Conservation (phyloP, 495 filamentous ascomycete genomes). For the Talaromyces trachyspermus region DNA sequence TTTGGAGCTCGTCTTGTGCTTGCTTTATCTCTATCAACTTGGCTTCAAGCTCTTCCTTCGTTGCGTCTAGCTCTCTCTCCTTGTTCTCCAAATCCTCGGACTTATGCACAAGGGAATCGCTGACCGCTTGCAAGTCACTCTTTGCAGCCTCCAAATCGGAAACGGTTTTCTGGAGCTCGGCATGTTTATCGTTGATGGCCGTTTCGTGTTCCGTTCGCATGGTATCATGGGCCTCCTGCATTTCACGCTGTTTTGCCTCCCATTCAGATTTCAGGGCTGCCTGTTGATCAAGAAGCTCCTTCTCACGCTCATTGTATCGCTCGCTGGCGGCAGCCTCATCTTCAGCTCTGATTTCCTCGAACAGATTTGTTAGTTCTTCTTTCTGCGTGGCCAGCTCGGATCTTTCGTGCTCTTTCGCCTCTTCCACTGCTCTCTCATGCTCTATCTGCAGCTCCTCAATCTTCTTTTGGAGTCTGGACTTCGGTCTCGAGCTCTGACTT, state of each 20-base stretch:
- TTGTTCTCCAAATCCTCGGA: conserved; percentile 26
- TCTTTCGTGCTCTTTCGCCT: conserved; percentile 33
- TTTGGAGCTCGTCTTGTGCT: conserved; percentile 6
- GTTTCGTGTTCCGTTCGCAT: conserved; percentile 29
- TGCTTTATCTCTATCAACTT: conserved; percentile 4
- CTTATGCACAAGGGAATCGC: conserved; percentile 19
- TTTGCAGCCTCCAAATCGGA: conserved; percentile 29
- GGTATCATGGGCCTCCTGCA: conserved; percentile 34
- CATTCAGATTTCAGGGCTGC: conserved; percentile 34
- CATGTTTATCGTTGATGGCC: conserved; percentile 20
- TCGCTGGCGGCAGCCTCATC: conserved; percentile 37
- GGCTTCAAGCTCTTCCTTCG: conserved; percentile 6
- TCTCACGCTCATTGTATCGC: conserved; percentile 31
- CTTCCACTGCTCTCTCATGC: conserved; percentile 30
- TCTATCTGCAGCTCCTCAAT: conserved; percentile 33
- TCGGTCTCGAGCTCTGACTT: conserved; percentile 42
- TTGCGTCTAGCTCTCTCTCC: conserved; percentile 9
- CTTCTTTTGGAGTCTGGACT: conserved; percentile 39
- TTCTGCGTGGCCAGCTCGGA: conserved; percentile 33
- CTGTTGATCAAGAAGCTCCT: conserved; percentile 29
- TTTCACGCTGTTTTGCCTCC: conserved; percentile 34
- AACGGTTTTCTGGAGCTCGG: conserved; percentile 27
- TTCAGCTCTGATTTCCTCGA: conserved; percentile 43
- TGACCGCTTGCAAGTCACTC: conserved; percentile 17
- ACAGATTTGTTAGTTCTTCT: conserved; percentile 37